Percentiles rank a stretch among this genome's conserved stretches.
Evolutionary conservation across 2,329 filamentous ascomycete species (phyloP).

Genomic region (Trichoderma koningii): DNA sequence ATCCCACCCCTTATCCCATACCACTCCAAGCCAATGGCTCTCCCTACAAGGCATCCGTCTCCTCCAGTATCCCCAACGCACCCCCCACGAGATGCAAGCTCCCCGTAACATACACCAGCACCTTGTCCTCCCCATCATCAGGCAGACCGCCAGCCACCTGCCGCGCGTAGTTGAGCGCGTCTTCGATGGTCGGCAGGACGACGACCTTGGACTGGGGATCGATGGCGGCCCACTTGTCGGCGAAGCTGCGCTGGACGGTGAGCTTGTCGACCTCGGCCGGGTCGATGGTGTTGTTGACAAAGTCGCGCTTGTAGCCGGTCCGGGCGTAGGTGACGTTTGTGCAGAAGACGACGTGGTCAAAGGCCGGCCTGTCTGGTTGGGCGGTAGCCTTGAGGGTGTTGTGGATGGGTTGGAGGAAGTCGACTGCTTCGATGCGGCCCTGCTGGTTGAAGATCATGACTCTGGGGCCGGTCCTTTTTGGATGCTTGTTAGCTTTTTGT

Average conservation of each 20-base stretch:
- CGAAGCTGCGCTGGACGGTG: conserved; percentile 56
- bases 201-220: conserved; percentile 50
- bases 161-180: conserved; percentile 54
- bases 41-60: conserved; percentile 45
- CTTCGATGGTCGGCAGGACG: conserved; percentile 56
- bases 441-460: conserved; percentile 89
- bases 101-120: conserved; percentile 59
- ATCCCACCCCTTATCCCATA: background rate
- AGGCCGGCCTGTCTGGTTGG: conserved; percentile 42
- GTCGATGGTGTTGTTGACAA: conserved; percentile 58
- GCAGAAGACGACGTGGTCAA: conserved; percentile 79
- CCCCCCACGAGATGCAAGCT: conserved; percentile 65
- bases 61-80: conserved; percentile 52
- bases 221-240: conserved; percentile 52
- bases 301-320: conserved; percentile 57
- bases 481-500: background rate
- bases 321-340: conserved; percentile 66
- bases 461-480: conserved; percentile 43
- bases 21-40: background rate
- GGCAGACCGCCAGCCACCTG: conserved; percentile 4
- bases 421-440: conserved; percentile 55
- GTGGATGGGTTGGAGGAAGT: conserved; percentile 55
- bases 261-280: conserved; percentile 54
- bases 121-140: conserved; percentile 39
- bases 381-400: conserved; percentile 37